Evolutionary conservation across 1,139 yeast species (phyloP), one percentile per base, ranked within the genome.

Genomic region (Candida sp.): DNA sequence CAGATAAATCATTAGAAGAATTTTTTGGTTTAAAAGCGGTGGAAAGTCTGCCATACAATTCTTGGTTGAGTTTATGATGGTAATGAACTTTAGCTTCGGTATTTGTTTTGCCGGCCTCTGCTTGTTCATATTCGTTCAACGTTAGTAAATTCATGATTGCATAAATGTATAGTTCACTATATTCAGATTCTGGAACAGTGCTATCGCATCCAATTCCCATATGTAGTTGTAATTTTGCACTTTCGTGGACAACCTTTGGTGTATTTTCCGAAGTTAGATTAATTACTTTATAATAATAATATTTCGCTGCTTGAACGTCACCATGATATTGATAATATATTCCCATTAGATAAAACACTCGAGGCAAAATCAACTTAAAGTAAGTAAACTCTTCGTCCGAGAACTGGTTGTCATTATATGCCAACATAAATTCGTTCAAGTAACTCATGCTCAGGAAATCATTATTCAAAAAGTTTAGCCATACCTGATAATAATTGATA

Each of bases 321-420:
- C 72, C 73, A 19, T 56, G 51, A 33, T 56, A 49, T 37, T 76
- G 81, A 47, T 63, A 60, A 42, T 61, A 63, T 3, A 68, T 43
- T 0, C 70, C 82, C 43, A 66, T 62, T 12, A 75, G 47, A 48
- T 70, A 73, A 30, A 62, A 60, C 3, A 71, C 52, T 36, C 58
- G 54, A 0, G 78, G 72, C 3, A 70, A 48, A 9, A 75, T 46
- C 8, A 55, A 51, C 38, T 62, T 64, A 47, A 63, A 72, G 25
- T 60, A 54, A 3, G 36, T n/a, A 42, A 63, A 48, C 40, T 73
- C 77, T 44, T 64, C 68, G 2, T 57, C 56, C 1, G 68, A 56
- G 40, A 69, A 65, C 12, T 49, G 49, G 1, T 63, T 62, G 1
- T 57, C 45, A 42, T 69, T 68, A 19, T 56, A 57, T 12, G 48